phyloP scores from a whole-genome alignment of 345 rosid species.

The Capsella bursapastoris region DNA sequence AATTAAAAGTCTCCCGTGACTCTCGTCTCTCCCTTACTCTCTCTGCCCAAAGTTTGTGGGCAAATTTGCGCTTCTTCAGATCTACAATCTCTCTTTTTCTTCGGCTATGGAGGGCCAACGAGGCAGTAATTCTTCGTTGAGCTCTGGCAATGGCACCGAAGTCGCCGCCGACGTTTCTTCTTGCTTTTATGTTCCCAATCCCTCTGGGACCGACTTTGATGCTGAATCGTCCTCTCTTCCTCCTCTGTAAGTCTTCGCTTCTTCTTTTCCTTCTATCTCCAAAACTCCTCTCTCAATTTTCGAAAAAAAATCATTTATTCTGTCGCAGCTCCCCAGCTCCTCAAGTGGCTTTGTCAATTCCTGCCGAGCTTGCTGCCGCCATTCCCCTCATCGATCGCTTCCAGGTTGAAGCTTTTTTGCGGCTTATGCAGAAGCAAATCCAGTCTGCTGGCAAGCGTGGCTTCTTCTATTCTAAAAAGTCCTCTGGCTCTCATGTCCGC shows the following conservation, averaged over 20 bases:
- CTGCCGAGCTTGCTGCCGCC: conserved; percentile 91
- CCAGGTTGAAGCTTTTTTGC: conserved; percentile 94
- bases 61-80: conserved; percentile 34
- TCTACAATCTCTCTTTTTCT: conserved; percentile 26
- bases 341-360: conserved; percentile 61
- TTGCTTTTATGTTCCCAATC: conserved; percentile 45
- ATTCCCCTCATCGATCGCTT: conserved; percentile 92
- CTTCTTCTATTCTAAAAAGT: conserved; percentile 77
- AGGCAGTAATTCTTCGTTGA: conserved; percentile 44
- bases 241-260: conserved; percentile 41
- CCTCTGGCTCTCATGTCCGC: conserved; percentile 67
- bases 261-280: background rate
- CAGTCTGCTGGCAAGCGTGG: conserved; percentile 90
- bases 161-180: conserved; percentile 34
- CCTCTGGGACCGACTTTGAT: conserved; percentile 45
- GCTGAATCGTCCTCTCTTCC: conserved; percentile 43
- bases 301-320: background rate
- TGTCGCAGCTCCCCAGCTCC: conserved; percentile 43
- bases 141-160: conserved; percentile 47
- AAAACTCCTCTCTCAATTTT: conserved; percentile 25
- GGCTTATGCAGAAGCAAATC: conserved; percentile 95
- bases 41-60: conserved; percentile 5
- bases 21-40: conserved; percentile 19
- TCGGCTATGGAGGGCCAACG: conserved; percentile 43
- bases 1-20: conserved; percentile 36